A percentile compares a stretch with the other conserved stretches of the same genome.
Conservation (phyloP, 768 basidiomycete genomes). For the Saitozyma sp. region DNA sequence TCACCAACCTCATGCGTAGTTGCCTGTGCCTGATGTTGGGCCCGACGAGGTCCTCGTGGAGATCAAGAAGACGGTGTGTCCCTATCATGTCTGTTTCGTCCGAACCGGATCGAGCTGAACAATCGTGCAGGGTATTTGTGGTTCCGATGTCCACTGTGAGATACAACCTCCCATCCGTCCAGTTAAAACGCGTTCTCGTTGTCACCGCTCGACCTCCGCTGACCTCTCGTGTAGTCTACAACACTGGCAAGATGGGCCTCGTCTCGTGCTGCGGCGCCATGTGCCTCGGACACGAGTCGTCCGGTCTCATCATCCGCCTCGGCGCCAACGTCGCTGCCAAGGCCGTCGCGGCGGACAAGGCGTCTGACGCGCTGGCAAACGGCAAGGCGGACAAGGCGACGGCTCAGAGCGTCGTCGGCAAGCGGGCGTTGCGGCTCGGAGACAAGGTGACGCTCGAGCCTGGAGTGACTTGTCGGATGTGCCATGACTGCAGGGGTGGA, state of each 20-base stretch:
- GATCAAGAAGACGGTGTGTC: slow-evolving; percentile 83
- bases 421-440: slow-evolving; percentile 65
- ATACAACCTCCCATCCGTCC: not conserved
- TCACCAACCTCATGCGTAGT: slow-evolving; percentile 18
- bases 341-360: slow-evolving; percentile 25
- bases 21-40: slow-evolving; percentile 52
- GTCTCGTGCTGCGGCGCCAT: slow-evolving; percentile 50
- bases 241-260: slow-evolving; percentile 69
- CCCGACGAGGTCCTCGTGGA: slow-evolving; percentile 79
- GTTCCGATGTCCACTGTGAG: slow-evolving; percentile 62
- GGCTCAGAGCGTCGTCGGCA: slow-evolving; percentile 54
- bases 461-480: slow-evolving; percentile 78
- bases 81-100: not conserved
- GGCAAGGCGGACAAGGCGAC: not conserved
- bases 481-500: slow-evolving; percentile 80
- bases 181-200: not conserved
- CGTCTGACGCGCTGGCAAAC: slow-evolving; percentile 2
- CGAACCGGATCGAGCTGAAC: slow-evolving; percentile 3
- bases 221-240: slow-evolving; percentile 61
- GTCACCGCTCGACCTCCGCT: not conserved
- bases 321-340: slow-evolving; percentile 39
- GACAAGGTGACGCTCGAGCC: slow-evolving; percentile 92
- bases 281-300: slow-evolving; percentile 93
- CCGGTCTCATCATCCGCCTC: slow-evolving; percentile 66
- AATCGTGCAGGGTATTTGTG: slow-evolving; percentile 68